phyloP scores from a whole-genome alignment of 768 basidiomycete genomes.

The Strobilomyces echinocephalus region DNA sequence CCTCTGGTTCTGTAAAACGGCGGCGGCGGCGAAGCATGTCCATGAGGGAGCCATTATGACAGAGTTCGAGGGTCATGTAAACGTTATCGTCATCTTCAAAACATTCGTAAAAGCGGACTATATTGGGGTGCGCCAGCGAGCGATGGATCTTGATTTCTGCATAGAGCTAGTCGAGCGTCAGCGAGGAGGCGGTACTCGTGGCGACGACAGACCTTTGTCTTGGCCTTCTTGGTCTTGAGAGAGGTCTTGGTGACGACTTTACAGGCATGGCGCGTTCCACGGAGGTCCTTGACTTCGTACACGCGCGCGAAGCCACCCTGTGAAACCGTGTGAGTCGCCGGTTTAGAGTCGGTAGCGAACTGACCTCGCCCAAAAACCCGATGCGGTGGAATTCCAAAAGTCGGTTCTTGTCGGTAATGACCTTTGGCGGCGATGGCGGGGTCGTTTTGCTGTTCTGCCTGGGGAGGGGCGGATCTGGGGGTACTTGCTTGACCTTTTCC shows the following conservation, averaged over 20 bases:
- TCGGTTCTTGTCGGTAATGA: conserved; percentile 64
- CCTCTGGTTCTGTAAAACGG: conserved; percentile 87
- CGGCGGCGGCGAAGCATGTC: conserved; percentile 84
- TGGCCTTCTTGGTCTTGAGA: conserved; percentile 92
- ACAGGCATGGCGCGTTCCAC: conserved; percentile 68
- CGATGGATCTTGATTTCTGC: conserved; percentile 99
- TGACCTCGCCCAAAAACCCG: conserved; percentile 85
- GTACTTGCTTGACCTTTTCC: conserved; percentile 36
- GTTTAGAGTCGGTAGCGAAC: background rate
- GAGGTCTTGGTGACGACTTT: conserved; percentile 94
- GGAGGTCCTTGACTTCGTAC: conserved; percentile 81
- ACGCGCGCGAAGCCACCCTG: conserved; percentile 95
- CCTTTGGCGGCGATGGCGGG: conserved; percentile 74
- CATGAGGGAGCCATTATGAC: conserved; percentile 85
- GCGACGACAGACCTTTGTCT: conserved; percentile 71
- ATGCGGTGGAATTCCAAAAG: conserved; percentile 60
- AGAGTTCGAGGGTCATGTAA: conserved; percentile 95
- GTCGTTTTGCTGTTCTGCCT: conserved; percentile 79
- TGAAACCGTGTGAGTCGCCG: background rate
- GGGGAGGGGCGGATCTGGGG: conserved; percentile 63
- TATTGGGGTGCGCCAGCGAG: conserved; percentile 85
- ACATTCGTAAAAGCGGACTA: conserved; percentile 87
- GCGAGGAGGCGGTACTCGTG: background rate
- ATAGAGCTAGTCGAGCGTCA: conserved; percentile 60
- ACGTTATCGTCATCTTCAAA: conserved; percentile 96